phyloP scores from a whole-genome alignment of 495 filamentous ascomycete species.

The Lasiosphaeria hispida region DNA sequence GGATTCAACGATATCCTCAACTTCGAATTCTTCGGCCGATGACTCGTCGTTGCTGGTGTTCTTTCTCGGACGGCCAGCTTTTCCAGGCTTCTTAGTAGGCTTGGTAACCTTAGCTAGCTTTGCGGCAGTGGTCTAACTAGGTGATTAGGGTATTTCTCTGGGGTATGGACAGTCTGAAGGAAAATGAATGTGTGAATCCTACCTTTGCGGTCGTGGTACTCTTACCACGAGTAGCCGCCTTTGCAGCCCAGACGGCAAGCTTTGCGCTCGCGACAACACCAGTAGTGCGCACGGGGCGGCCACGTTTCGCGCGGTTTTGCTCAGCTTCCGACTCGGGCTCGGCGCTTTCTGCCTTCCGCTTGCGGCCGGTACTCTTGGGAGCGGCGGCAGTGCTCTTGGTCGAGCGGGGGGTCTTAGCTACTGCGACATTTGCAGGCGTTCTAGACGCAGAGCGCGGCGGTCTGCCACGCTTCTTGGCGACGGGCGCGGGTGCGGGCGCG shows the following conservation, averaged over 20 bases:
- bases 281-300: constrained; percentile 22
- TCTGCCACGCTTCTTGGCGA: constrained; percentile 23
- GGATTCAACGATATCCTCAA: constrained; percentile 37
- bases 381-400: constrained; percentile 16
- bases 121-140: background rate
- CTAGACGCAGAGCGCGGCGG: constrained; percentile 12
- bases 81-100: constrained; percentile 14
- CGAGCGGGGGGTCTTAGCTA: constrained; percentile 18
- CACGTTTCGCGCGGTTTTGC: constrained; percentile 17
- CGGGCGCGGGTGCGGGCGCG: background rate
- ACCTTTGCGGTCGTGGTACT: constrained; percentile 7
- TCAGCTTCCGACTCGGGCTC: constrained; percentile 8
- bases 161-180: background rate
- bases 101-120: constrained; percentile 1
- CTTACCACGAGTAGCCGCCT: constrained; percentile 22
- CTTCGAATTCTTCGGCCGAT: constrained; percentile 33
- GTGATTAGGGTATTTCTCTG: no score
- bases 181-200: background rate
- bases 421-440: constrained; percentile 16
- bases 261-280: constrained; percentile 22
- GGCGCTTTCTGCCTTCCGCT: constrained; percentile 24
- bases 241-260: constrained; percentile 27
- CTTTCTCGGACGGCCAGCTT: constrained; percentile 20
- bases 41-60: constrained; percentile 12
- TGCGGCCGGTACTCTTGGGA: constrained; percentile 14